A percentile compares a stretch with the other conserved stretches of the same genome.
phyloP scores from a whole-genome alignment of 2,329 filamentous ascomycete species.

The Phialemonium atrogriseum region DNA sequence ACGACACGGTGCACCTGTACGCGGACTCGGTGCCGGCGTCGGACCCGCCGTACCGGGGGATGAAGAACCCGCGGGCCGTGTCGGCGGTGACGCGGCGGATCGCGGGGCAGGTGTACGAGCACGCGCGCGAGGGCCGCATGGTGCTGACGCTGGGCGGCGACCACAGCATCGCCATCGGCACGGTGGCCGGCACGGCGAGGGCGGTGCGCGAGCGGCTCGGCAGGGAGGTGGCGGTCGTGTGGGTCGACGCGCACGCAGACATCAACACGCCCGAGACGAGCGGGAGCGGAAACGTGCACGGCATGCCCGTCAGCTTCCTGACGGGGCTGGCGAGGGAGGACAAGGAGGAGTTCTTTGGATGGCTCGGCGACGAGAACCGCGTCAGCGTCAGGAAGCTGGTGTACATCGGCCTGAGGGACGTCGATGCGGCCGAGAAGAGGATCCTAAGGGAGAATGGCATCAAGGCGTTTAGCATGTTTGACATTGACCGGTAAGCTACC shows the following conservation, averaged over 20 bases:
- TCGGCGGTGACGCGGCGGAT: constrained; percentile 77
- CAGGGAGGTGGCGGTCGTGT: constrained; percentile 87
- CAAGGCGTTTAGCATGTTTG: constrained; percentile 97
- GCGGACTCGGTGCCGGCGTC: constrained; percentile 59
- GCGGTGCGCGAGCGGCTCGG: constrained; percentile 75
- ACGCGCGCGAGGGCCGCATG: constrained; percentile 74
- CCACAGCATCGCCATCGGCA: constrained; percentile 94
- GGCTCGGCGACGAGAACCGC: constrained; percentile 67
- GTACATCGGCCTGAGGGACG: constrained; percentile 91
- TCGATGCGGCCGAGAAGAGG: constrained; percentile 89
- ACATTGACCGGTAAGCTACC: constrained; percentile 74
- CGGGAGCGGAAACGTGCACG: constrained; percentile 88
- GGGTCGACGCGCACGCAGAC: constrained; percentile 97
- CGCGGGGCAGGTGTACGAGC: constrained; percentile 76
- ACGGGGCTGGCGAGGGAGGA: constrained; percentile 76
- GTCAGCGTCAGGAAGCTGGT: constrained; percentile 77
- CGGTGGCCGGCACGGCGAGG: constrained; percentile 77
- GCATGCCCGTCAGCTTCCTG: constrained; percentile 92
- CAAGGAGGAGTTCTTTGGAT: constrained; percentile 76
- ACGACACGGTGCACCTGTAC: constrained; percentile 76
- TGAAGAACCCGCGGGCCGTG: constrained; percentile 89
- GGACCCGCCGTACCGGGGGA: constrained; percentile 77
- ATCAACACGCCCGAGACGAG: constrained; percentile 94
- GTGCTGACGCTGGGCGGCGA: constrained; percentile 92
- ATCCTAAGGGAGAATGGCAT: constrained; percentile 83